These are phyloP conservation scores for Suillus subalutaceus DNA, from an alignment of 768 basidiomycete genomes.

Conservation along the genomic window DNA sequence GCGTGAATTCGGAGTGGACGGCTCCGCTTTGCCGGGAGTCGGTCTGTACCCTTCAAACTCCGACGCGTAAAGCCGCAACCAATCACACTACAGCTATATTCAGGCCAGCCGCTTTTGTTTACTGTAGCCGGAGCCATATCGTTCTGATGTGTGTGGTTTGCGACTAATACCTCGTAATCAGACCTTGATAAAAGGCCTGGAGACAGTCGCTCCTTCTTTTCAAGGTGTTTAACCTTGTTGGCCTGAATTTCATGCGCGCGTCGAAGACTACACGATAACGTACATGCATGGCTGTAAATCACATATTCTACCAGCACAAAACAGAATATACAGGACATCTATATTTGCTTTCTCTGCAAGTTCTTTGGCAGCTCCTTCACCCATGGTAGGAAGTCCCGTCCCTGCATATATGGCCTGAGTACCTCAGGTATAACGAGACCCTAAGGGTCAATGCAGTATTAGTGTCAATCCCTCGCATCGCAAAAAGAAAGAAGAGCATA, in stretches of 20 bases:
- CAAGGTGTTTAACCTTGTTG: no score
- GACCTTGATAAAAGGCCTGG: background rate
- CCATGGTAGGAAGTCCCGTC: slow-evolving; percentile 86
- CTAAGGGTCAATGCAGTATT: slow-evolving; percentile 42
- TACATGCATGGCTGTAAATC: background rate
- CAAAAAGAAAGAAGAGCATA: slow-evolving; percentile 40
- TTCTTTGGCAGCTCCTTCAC: slow-evolving; percentile 81
- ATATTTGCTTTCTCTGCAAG: slow-evolving; percentile 72
- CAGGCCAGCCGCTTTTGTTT: no score
- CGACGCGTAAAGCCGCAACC: slow-evolving; percentile 25
- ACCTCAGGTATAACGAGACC: slow-evolving; percentile 90
- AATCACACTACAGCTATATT: slow-evolving; percentile 14
- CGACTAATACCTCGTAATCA: background rate
- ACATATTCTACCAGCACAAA: background rate
- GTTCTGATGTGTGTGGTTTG: background rate
- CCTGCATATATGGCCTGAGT: slow-evolving; percentile 94
- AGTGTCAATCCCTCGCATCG: slow-evolving; percentile 8
- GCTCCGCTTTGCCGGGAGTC: slow-evolving; percentile 7
- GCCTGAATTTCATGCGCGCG: background rate
- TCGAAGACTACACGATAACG: background rate
- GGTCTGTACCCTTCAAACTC: slow-evolving; percentile 2
- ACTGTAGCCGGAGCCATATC: no score
- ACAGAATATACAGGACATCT: slow-evolving; percentile 10
- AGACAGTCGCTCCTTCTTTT: background rate
- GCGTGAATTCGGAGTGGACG: slow-evolving; percentile 21